A percentile compares a stretch with the other conserved stretches of the same genome.
Evolutionary conservation across 2,329 filamentous ascomycete genomes (phyloP).

Genomic region (Clonostachys solani): DNA sequence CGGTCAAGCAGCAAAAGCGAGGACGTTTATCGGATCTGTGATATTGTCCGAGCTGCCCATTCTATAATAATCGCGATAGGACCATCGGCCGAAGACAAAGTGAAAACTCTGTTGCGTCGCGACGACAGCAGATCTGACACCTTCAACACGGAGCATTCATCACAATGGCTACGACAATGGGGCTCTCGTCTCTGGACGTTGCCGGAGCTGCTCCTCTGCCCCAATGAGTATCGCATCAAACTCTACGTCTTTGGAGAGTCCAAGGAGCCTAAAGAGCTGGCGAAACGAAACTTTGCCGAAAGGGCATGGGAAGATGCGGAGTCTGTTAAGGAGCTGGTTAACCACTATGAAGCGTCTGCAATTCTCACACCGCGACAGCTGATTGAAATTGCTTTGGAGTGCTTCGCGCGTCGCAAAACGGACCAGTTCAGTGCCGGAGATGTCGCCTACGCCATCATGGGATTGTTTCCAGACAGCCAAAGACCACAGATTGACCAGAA

Average conservation of each 20-base stretch:
- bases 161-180: constrained; percentile 29
- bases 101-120: constrained; percentile 9
- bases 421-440: constrained; percentile 29
- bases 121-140: constrained; percentile 13
- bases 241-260: constrained; percentile 7
- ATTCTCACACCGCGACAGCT: constrained; percentile 34
- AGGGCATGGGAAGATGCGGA: constrained; percentile 32
- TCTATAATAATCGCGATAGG: constrained; percentile 36
- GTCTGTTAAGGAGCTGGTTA: constrained; percentile 31
- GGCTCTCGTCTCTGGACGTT: constrained; percentile 40
- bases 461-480: constrained; percentile 26
- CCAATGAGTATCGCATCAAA: constrained; percentile 8
- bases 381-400: constrained; percentile 19
- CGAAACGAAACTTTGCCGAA: constrained; percentile 33
- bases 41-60: constrained; percentile 35
- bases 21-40: constrained; percentile 35
- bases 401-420: constrained; percentile 30
- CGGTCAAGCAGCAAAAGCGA: constrained; percentile 15
- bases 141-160: constrained; percentile 1
- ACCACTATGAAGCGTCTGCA: constrained; percentile 37
- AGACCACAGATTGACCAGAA: constrained; percentile 27
- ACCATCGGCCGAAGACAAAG: constrained; percentile 4
- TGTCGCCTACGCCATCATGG: constrained; percentile 40
- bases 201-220: constrained; percentile 25
- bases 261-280: constrained; percentile 10